A percentile compares a stretch with the other conserved stretches of the same genome.
Conservation (phyloP, 805 yeast species). For the Candida golubevii region DNA sequence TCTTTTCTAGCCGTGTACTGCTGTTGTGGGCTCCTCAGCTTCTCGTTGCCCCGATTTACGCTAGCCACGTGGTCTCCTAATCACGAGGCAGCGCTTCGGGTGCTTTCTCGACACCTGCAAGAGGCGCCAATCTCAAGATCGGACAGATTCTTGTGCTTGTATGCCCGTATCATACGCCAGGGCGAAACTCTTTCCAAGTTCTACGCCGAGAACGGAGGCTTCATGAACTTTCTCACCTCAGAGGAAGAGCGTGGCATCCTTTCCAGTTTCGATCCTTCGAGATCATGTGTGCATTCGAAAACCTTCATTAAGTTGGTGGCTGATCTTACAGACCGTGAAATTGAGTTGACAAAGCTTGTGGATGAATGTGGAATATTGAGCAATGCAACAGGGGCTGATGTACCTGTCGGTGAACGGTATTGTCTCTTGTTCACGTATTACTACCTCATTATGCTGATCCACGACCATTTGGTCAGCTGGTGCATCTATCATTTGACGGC, state of each 20-base stretch:
- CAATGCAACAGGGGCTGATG: background rate
- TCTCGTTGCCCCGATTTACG: constrained; percentile 48
- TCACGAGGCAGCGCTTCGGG: constrained; percentile 33
- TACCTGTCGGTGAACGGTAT: constrained; percentile 1
- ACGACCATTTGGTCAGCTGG: constrained; percentile 48
- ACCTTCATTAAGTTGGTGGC: constrained; percentile 1
- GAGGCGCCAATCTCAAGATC: background rate
- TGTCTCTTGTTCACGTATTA: constrained; percentile 36
- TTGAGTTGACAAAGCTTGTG: background rate
- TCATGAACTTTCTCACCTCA: constrained; percentile 10
- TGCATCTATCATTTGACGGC: constrained; percentile 14
- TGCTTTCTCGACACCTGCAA: constrained; percentile 11
- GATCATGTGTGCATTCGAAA: background rate
- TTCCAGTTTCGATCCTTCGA: background rate
- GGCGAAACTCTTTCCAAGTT: constrained; percentile 49
- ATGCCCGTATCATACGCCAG: constrained; percentile 40
- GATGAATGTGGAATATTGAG: constrained; percentile 1
- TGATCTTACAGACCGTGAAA: background rate
- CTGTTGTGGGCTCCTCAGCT: constrained; percentile 48
- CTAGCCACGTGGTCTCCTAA: constrained; percentile 45
- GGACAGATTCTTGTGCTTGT: constrained; percentile 36
- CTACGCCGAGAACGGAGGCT: constrained; percentile 1
- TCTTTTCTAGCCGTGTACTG: constrained; percentile 46
- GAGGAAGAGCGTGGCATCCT: constrained; percentile 5
- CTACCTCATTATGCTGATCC: constrained; percentile 47